Evolutionary conservation across 192 early-diverging fungal species (phyloP), one percentile per base, ranked within the genome.

Genomic region (Backusella mclennaniae): DNA sequence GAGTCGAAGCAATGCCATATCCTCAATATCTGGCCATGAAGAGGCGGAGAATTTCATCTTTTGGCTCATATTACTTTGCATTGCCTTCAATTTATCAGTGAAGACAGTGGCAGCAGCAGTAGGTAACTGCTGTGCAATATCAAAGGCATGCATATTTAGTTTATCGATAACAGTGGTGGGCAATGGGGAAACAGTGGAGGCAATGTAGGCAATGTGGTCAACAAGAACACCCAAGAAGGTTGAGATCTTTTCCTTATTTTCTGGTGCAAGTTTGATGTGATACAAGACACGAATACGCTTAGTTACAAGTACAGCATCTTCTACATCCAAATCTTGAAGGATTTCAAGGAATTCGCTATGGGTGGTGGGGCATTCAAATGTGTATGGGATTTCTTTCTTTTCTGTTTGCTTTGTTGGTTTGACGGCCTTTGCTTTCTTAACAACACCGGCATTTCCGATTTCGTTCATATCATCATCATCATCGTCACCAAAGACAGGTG

Each of bases 211-310:
- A 41, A 95, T 35, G 71, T 95, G 92, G 49, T 94, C 90, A 35
- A 92, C 78, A 11, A 98, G 82, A 31, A 95, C 79, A 4, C 84
- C 77, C 53, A 92, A 87, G 69, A 96, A 88, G 42, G 39, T 78
- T 63, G 82, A 15, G 21, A 97, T 85, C 84, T 93, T 93, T 49
- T 85, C 83, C 72, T 92, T 90, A 87, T 99, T 99, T 76, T 91
- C 87, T 6, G 90, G 88, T 7, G 90, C 86, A 68, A 98, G 88
- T 71, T 95, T 93, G 59, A 92, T 90, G 80, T 96, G 91, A 83
- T 96, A 91, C 46, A 96, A 81, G 11, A 92, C 87, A 38, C 95
- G 92, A 77, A 99, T 88, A 17, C 96, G 94, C 68, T 92, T 85
- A 29, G 97, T 80, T 17, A 98, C 90, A 0, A 87, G 88, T 6